Percentiles rank a stretch among this genome's conserved stretches.
Evolutionary conservation across 2,329 filamentous ascomycete species (phyloP).

Genomic region (Ceratocystis cubensis): DNA sequence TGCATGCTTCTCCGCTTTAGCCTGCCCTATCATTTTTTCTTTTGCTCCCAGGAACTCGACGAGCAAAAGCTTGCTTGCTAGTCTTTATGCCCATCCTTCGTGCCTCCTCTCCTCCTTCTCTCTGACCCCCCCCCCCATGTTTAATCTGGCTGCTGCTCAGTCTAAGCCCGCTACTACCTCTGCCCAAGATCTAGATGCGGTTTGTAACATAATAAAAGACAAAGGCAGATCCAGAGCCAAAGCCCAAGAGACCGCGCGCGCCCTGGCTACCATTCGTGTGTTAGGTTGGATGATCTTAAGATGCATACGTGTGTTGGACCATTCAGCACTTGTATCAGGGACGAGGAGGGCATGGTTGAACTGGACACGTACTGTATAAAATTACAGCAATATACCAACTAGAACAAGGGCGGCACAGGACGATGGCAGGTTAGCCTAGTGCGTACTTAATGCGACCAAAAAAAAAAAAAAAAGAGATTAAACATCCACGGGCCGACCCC

Average conservation of each 20-base stretch:
- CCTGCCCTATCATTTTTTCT: constrained; percentile 2
- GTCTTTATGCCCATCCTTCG: not conserved
- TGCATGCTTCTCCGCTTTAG: not conserved
- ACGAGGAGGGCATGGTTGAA: too few relatives aligned
- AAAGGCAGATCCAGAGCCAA: too few relatives aligned
- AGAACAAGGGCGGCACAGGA: not conserved
- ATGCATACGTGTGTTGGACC: too few relatives aligned
- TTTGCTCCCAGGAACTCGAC: not conserved
- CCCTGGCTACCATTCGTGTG: not conserved
- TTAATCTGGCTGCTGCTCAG: not conserved
- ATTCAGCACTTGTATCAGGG: too few relatives aligned
- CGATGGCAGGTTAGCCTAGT: not conserved
- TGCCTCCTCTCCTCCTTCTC: not conserved
- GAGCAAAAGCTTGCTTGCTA: not conserved
- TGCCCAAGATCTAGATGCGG: constrained; percentile 4
- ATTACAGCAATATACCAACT: not conserved
- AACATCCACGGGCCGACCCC: constrained; percentile 3
- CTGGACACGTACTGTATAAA: too few relatives aligned
- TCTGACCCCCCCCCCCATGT: not conserved
- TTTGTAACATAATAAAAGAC: not conserved
- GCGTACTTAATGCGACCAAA: not conserved
- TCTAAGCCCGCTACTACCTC: not conserved
- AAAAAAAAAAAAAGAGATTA: not conserved
- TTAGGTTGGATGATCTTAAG: not conserved
- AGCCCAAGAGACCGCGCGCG: not conserved